A percentile compares a stretch with the other conserved stretches of the same genome.
phyloP scores from a whole-genome alignment of 1,139 yeast species.

The Meyerozyma carpophila region DNA sequence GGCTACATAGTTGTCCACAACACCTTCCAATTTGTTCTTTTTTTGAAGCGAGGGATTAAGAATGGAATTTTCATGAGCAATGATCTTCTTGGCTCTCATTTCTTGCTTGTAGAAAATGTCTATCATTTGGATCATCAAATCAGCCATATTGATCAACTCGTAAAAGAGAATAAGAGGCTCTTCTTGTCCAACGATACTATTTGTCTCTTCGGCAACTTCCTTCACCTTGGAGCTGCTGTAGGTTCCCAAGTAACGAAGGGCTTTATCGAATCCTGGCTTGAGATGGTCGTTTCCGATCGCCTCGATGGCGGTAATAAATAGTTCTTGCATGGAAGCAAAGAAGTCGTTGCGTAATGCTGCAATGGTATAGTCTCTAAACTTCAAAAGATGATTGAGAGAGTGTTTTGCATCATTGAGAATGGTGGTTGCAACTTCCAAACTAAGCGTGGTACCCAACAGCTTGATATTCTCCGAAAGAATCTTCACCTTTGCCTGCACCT shows the following conservation, averaged over 20 bases:
- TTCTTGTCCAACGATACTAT: not conserved
- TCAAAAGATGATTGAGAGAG: constrained; percentile 27
- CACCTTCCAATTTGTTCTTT: constrained; percentile 72
- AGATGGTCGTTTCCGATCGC: constrained; percentile 70
- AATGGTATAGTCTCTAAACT: constrained; percentile 31
- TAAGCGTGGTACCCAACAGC: constrained; percentile 34
- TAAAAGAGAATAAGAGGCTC: constrained; percentile 86
- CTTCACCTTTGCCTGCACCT: constrained; percentile 40
- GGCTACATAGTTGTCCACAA: constrained; percentile 85
- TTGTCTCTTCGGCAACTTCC: not conserved
- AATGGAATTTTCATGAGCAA: constrained; percentile 70
- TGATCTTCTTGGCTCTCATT: constrained; percentile 53
- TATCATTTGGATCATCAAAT: constrained; percentile 85
- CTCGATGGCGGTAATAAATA: constrained; percentile 63
- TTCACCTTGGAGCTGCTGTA: constrained; percentile 37
- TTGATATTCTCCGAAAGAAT: constrained; percentile 41
- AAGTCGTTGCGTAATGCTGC: constrained; percentile 27
- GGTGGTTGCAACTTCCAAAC: constrained; percentile 35
- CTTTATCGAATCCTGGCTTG: constrained; percentile 76
- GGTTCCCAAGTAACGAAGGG: constrained; percentile 60
- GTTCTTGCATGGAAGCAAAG: constrained; percentile 39
- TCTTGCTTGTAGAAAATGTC: constrained; percentile 90
- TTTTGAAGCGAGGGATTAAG: constrained; percentile 74
- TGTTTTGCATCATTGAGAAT: constrained; percentile 35
- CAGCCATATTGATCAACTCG: constrained; percentile 89